phyloP scores from a whole-genome alignment of 2,329 filamentous ascomycete genomes.

The Fusarium multiceps region DNA sequence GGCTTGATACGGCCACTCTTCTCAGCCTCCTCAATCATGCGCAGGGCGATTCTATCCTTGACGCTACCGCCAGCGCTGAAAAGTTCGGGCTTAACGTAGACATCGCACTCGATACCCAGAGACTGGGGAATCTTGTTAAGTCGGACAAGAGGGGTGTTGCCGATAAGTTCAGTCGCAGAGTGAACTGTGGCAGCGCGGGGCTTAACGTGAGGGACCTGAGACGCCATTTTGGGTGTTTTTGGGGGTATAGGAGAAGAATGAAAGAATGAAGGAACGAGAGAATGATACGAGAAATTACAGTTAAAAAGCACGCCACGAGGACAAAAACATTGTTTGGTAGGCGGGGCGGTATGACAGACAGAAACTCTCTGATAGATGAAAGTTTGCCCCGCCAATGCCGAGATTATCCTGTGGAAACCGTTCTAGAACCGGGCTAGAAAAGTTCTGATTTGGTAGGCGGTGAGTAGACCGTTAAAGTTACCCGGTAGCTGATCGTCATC shows the following conservation, averaged over 20 bases:
- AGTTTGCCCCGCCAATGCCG: slow-evolving; percentile 48
- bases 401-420: slow-evolving; percentile 42
- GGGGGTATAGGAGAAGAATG: neutral
- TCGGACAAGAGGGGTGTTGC: slow-evolving; percentile 93
- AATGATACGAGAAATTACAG: neutral
- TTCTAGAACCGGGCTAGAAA: slow-evolving; percentile 29
- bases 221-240: slow-evolving; percentile 37
- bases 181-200: slow-evolving; percentile 57
- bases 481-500: slow-evolving; percentile 13
- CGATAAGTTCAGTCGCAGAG: slow-evolving; percentile 87
- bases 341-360: slow-evolving; percentile 32
- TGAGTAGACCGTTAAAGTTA: slow-evolving; percentile 1
- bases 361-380: slow-evolving; percentile 3
- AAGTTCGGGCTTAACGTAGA: slow-evolving; percentile 91
- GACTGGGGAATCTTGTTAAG: slow-evolving; percentile 94
- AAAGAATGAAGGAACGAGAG: neutral
- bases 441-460: slow-evolving; percentile 16
- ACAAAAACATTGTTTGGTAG: slow-evolving; percentile 33
- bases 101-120: slow-evolving; percentile 86
- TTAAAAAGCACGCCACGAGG: slow-evolving; percentile 44
- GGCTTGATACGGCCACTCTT: slow-evolving; percentile 92
- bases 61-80: slow-evolving; percentile 95
- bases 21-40: slow-evolving; percentile 98
- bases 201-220: slow-evolving; percentile 48
- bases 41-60: slow-evolving; percentile 93